Percentiles rank a stretch among this genome's conserved stretches.
Evolutionary conservation across 148 eudicot genomes (phyloP).

Genomic region (Fagopyrum esculentum): DNA sequence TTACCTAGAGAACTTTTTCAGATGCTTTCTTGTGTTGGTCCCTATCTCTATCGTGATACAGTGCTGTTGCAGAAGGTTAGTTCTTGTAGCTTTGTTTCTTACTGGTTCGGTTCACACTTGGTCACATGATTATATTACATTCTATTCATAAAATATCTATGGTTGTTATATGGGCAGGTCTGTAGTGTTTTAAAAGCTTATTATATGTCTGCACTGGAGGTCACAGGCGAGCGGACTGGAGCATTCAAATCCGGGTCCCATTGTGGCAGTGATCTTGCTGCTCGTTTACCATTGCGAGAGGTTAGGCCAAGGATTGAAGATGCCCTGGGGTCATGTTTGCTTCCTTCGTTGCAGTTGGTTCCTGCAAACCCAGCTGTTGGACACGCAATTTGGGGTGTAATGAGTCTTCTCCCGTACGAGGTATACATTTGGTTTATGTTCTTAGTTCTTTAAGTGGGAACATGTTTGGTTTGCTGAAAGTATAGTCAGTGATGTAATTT

Average conservation of each 20-base stretch:
- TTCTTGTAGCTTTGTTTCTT: background rate
- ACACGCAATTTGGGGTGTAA: constrained; percentile 87
- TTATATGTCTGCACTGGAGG: constrained; percentile 71
- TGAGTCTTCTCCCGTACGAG: constrained; percentile 99
- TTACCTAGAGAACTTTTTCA: constrained; percentile 86
- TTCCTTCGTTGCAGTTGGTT: constrained; percentile 89
- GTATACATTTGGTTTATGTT: constrained; percentile 25
- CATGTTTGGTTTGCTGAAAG: background rate
- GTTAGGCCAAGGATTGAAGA: constrained; percentile 81
- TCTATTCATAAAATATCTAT: background rate
- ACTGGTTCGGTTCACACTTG: background rate
- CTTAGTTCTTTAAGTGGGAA: background rate
- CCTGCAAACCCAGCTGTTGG: constrained; percentile 99
- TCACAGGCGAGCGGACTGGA: constrained; percentile 34
- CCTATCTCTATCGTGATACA: constrained; percentile 85
- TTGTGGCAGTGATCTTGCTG: constrained; percentile 30
- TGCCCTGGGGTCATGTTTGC: constrained; percentile 81
- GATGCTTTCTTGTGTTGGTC: constrained; percentile 89
- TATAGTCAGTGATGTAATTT: constrained; percentile 6
- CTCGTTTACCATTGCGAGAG: constrained; percentile 68
- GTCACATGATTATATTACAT: background rate
- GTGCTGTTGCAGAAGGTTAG: constrained; percentile 82
- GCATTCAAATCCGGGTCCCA: constrained; percentile 31
- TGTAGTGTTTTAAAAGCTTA: constrained; percentile 74
- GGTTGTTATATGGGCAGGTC: constrained; percentile 38